Percentiles rank a stretch among this genome's conserved stretches.
Conservation (phyloP, 306 rosid genomes). For the Arachis stenosperma region DNA sequence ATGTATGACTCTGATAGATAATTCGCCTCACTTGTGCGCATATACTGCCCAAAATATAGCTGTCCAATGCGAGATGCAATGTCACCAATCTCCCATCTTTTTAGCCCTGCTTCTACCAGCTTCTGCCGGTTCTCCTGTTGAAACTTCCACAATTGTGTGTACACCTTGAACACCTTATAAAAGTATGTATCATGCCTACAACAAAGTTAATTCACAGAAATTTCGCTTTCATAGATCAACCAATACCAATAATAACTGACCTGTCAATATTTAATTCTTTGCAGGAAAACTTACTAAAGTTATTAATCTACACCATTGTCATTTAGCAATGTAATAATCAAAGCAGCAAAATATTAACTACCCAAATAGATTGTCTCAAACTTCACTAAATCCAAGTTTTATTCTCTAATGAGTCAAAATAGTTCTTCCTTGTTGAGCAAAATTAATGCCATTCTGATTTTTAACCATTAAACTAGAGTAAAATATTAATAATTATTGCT, state of each 20-base stretch:
- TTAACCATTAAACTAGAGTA: too few relatives aligned
- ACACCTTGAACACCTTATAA: slow-evolving; percentile 88
- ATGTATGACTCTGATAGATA: slow-evolving; percentile 79
- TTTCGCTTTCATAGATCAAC: slow-evolving; percentile 4
- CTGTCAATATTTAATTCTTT: background rate
- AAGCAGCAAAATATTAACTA: slow-evolving; percentile 7
- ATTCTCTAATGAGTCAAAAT: too few relatives aligned
- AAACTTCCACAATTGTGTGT: slow-evolving; percentile 91
- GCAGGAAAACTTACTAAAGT: background rate
- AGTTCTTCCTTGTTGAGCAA: too few relatives aligned
- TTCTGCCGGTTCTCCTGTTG: slow-evolving; percentile 95
- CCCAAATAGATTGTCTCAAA: background rate
- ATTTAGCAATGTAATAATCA: background rate
- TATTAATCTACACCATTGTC: background rate
- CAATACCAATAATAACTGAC: slow-evolving; percentile 2
- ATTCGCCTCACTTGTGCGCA: slow-evolving; percentile 87
- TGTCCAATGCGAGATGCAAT: slow-evolving; percentile 95
- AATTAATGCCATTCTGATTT: too few relatives aligned
- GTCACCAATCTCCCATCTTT: slow-evolving; percentile 91
- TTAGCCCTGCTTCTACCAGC: slow-evolving; percentile 80
- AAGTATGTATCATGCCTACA: slow-evolving; percentile 83
- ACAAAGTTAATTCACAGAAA: slow-evolving; percentile 21
- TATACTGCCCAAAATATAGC: slow-evolving; percentile 88
- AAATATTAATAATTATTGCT: too few relatives aligned
- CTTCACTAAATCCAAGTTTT: background rate